Base-by-base conservation (phyloP, 2,329 filamentous ascomycete genomes). In the Xylaria sp. region DNA sequence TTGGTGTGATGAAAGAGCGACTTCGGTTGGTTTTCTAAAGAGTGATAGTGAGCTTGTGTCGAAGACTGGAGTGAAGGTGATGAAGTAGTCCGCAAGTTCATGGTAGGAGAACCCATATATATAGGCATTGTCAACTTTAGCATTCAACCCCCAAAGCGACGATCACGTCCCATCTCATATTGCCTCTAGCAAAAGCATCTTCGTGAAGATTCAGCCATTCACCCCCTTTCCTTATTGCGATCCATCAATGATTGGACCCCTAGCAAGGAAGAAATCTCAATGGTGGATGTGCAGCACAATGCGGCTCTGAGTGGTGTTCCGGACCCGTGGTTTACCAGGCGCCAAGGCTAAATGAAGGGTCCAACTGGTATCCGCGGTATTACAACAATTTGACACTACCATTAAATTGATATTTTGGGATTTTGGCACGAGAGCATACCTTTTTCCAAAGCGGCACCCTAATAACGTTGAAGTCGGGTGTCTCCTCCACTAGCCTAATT, bases 21-120 rank as follows among this genome's bases (percentile, higher is more conserved):
- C 69, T 70, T 43, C 34, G 30, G 63, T 72, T 53, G 67, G 67
- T 34, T 67, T 67, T 34, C 2, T 34, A 71, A 64, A n/a, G 69
- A 68, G 34, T 56, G 70, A 66, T 63, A 66, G 53, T 59, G 53
- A 56, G 56, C 41, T 63, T 9, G 53, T 6, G 25, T 57, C 48
- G 43, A 59, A 34, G 55, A 46, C 25, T 63, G 28, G 58, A 50
- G 28, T 34, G 43, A 28, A n/a, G 50, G 57, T n/a, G 25, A 63
- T 46, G 56, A 60, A 23, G 28, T 50, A 34, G 41, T 1, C 25
- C 59, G 56, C 23, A 13, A 46, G 25, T 7, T 23, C 12, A 30
- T 28, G 66, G 55, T 23, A 60, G 10, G 30, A 63, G 46, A 8
- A 3, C 34, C 50, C 6, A 59, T 69, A 69, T 71, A 67, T 71